Percentiles rank a stretch among this genome's conserved stretches.
Conservation (phyloP, 192 early-diverging fungal species). For the Podila verticillata region DNA sequence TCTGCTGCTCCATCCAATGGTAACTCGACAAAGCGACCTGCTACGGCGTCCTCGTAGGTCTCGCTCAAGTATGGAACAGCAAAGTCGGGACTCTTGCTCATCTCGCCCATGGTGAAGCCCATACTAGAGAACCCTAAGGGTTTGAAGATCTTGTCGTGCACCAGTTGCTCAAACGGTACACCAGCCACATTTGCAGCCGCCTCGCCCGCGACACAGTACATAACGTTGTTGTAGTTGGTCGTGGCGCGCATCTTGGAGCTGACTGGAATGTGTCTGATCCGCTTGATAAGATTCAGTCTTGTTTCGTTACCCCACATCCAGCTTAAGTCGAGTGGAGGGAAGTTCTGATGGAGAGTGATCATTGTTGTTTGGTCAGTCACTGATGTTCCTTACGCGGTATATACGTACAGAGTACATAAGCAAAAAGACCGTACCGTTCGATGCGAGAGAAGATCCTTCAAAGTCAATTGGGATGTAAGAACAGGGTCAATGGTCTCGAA, state of each 20-base stretch:
- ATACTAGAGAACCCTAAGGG: conserved; percentile 10
- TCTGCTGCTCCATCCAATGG: not conserved
- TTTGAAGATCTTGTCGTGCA: conserved; percentile 10
- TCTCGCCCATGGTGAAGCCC: conserved; percentile 1
- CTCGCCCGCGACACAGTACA: conserved; percentile 22
- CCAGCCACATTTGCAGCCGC: conserved; percentile 11
- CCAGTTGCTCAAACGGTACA: conserved; percentile 6
- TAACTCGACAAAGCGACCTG: not conserved
- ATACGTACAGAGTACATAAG: too few relatives aligned
- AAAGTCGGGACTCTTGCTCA: conserved; percentile 15
- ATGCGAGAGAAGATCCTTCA: too few relatives aligned
- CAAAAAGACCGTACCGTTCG: too few relatives aligned
- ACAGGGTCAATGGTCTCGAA: too few relatives aligned
- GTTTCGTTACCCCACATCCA: too few relatives aligned
- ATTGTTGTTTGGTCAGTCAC: too few relatives aligned
- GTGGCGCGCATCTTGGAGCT: not conserved
- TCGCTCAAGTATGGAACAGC: not conserved
- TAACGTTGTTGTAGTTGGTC: conserved; percentile 10
- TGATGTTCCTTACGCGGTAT: too few relatives aligned
- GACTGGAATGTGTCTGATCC: conserved; percentile 3
- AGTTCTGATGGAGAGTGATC: too few relatives aligned
- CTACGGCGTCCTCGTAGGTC: conserved; percentile 5
- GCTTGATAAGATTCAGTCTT: conserved; percentile 10
- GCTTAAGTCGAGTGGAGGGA: too few relatives aligned
- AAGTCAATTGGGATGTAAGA: too few relatives aligned